Base-by-base conservation (phyloP, 108 stramenopile species). In the Pseudonitzschia delicatissima region DNA sequence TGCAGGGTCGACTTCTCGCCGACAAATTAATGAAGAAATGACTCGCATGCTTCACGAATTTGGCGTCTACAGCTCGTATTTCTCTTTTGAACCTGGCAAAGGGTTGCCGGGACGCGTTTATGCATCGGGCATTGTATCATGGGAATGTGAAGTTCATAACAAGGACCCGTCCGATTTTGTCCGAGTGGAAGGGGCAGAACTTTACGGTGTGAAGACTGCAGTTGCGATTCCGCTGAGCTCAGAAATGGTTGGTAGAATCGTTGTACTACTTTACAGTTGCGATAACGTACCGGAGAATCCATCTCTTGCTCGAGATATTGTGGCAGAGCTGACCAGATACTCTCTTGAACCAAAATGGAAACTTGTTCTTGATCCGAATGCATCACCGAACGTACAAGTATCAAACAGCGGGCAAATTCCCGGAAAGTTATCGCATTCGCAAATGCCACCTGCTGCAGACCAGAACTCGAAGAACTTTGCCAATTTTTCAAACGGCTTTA, bases 101-200 rank as follows among this genome's bases (percentile, higher is more conserved):
- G 91, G 91, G 0, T 44, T 88, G 39, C 87, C 87, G 15, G 91
- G 91, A 4, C 74, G 85, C 58, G 87, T 89, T 0, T 92, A 84
- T 55, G 26, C 62, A 0, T 73, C 81, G 0, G 69, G 82, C 17
- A 20, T 61, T 26, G 62, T 81, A 9, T 64, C 63, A 4, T 92
- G 91, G 91, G 82, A 84, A 57, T 61, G 45, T 5, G 52, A 75
- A 29, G 36, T 92, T 3, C 47, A 85, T 34, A 35, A 77, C 11
- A 59, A 59, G 3, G 72, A 76, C 27, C 74, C 85, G 1, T 75
- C 76, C 33, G 28, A 73, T 47, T 92, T 89, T 69, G 77, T 76
- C 35, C 52, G 91, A 32, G 78, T 80, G 20, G 87, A 82, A 13
- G 91, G 91, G 18, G 91, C 91, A 0, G 81, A 77, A 34, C 57